Percentiles rank a stretch among this genome's conserved stretches.
These are phyloP conservation scores for Choiromyces venosus DNA, from an alignment of 495 filamentous ascomycete genomes.

Conservation along the genomic window DNA sequence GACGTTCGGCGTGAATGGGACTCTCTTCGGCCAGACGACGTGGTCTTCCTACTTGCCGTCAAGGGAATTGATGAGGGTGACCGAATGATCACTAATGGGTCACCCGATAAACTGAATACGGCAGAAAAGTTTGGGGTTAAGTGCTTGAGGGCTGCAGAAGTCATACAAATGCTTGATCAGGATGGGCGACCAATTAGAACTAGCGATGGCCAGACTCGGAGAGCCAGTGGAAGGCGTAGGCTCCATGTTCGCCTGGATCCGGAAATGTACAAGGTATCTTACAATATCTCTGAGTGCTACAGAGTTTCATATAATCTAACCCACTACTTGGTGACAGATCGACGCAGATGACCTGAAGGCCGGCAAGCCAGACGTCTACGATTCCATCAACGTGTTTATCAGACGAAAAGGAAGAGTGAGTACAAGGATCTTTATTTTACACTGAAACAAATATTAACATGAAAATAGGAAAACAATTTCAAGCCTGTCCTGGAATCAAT, in stretches of 20 bases:
- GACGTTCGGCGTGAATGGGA: constrained; percentile 85
- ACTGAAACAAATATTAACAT: neutral
- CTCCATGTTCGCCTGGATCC: constrained; percentile 79
- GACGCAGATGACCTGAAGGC: constrained; percentile 61
- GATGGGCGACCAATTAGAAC: constrained; percentile 64
- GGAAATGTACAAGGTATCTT: constrained; percentile 58
- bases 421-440: neutral
- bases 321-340: constrained; percentile 31
- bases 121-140: constrained; percentile 60
- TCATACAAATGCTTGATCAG: constrained; percentile 84
- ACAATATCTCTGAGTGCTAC: constrained; percentile 3
- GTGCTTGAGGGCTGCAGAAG: constrained; percentile 72
- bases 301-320: constrained; percentile 19
- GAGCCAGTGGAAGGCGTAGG: constrained; percentile 59
- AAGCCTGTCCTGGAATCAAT: constrained; percentile 90
- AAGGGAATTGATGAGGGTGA: constrained; percentile 50
- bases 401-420: constrained; percentile 63
- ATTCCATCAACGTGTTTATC: constrained; percentile 78
- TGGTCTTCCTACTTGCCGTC: constrained; percentile 79
- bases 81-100: constrained; percentile 54
- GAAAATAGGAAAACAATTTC: constrained; percentile 79
- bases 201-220: constrained; percentile 47
- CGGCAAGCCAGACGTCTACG: constrained; percentile 72
- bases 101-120: constrained; percentile 48
- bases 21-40: constrained; percentile 76